Evolutionary conservation across 106 monocot species (phyloP).

Genomic region (Dioscorea alata): DNA sequence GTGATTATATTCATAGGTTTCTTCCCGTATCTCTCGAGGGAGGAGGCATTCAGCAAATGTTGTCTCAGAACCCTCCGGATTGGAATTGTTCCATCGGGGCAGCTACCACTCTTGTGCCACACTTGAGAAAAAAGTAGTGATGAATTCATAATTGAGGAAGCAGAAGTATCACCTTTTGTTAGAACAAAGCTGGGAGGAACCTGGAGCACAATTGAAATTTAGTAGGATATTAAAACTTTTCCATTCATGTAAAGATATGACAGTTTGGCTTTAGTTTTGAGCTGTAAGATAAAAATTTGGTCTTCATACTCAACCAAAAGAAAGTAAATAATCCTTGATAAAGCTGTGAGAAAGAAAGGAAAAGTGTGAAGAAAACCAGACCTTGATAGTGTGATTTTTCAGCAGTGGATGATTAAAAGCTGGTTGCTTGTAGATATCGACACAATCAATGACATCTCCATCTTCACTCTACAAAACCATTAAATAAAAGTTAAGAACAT

Average conservation of each 20-base stretch:
- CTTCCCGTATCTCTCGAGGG: neutral
- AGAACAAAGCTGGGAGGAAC: too few relatives aligned
- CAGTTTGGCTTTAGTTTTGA: neutral
- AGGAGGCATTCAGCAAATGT: neutral
- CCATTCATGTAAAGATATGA: neutral
- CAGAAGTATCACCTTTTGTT: too few relatives aligned
- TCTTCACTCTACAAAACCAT: neutral
- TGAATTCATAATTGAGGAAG: neutral
- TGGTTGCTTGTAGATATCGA: neutral
- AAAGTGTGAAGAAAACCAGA: neutral
- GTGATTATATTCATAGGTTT: neutral
- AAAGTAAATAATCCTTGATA: neutral
- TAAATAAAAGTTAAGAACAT: neutral
- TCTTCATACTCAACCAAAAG: neutral
- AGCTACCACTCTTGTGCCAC: conserved; percentile 22
- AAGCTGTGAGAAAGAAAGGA: neutral
- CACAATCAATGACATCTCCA: conserved; percentile 2
- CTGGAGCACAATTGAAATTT: neutral
- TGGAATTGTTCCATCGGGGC: conserved; percentile 24
- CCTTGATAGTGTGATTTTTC: neutral
- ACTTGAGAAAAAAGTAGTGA: neutral
- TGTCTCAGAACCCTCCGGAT: conserved; percentile 16
- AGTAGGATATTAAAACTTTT: neutral
- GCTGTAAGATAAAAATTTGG: neutral
- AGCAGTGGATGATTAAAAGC: neutral